Conservation (phyloP, 768 basidiomycete genomes). For the Clavulina sp. region DNA sequence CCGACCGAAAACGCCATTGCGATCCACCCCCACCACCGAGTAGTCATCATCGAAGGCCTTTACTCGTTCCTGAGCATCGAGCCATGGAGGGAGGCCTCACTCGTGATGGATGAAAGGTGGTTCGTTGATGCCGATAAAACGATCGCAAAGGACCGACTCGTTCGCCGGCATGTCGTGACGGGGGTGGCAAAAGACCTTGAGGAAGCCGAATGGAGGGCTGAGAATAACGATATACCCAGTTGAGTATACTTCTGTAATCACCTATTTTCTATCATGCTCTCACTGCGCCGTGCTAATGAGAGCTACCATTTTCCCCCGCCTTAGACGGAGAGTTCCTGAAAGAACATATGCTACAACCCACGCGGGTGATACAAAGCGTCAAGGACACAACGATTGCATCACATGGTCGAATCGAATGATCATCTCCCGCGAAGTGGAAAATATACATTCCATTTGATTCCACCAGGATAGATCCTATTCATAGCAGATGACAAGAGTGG, state of each 20-base stretch:
- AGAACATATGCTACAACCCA: slow-evolving; percentile 24
- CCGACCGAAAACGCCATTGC: slow-evolving; percentile 42
- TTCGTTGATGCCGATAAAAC: slow-evolving; percentile 42
- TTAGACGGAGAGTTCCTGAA: slow-evolving; percentile 29
- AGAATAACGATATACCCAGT: slow-evolving; percentile 67
- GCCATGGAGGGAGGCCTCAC: slow-evolving; percentile 53
- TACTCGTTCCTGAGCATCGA: slow-evolving; percentile 60
- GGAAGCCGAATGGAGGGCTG: slow-evolving; percentile 53
- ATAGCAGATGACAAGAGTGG: background rate
- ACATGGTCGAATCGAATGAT: background rate
- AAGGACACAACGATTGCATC: slow-evolving; percentile 21
- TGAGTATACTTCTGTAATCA: slow-evolving; percentile 4
- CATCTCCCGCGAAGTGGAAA: background rate
- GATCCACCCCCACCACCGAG: slow-evolving; percentile 46
- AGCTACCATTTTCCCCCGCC: background rate
- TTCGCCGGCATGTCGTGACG: slow-evolving; percentile 57
- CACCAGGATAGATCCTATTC: background rate
- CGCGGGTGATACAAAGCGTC: slow-evolving; percentile 25
- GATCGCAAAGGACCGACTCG: slow-evolving; percentile 40
- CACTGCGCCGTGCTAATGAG: background rate
- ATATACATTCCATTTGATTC: background rate
- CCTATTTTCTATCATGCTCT: slow-evolving; percentile 10
- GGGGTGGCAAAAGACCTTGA: slow-evolving; percentile 50
- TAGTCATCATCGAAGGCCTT: slow-evolving; percentile 81
- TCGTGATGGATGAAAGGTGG: slow-evolving; percentile 61